Conservation (phyloP, 73 alveolate genomes). For the Tetrahymena malaccensis region DNA sequence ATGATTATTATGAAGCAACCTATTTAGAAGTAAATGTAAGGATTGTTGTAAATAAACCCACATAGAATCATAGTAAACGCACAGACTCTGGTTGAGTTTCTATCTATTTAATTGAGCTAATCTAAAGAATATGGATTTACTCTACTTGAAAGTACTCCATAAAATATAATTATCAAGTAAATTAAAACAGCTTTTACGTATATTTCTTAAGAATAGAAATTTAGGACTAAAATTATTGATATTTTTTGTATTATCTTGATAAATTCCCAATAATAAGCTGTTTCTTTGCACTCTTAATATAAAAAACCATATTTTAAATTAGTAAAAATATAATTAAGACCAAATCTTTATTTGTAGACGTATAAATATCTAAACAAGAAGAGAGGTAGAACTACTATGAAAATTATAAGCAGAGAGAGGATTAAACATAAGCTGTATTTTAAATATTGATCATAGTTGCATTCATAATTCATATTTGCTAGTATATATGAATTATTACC, state of each 20-base stretch:
- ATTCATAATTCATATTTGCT: background rate
- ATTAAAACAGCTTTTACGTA: background rate
- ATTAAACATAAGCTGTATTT: no score
- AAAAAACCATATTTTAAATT: background rate
- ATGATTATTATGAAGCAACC: background rate
- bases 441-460: background rate
- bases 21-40: background rate
- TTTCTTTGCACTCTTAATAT: background rate
- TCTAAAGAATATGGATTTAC: background rate
- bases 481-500: background rate
- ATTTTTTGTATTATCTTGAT: no score
- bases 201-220: background rate
- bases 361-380: no score
- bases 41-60: background rate
- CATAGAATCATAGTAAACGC: background rate
- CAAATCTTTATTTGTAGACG: background rate
- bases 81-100: background rate
- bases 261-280: background rate
- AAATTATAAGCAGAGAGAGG: background rate
- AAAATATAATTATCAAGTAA: no score
- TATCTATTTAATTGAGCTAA: background rate
- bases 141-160: background rate
- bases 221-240: no score
- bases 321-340: background rate
- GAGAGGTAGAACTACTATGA: background rate